Evolutionary conservation across 805 yeast species (phyloP), one percentile per base, ranked within the genome.

Genomic region (Wickerhamomyces alni): DNA sequence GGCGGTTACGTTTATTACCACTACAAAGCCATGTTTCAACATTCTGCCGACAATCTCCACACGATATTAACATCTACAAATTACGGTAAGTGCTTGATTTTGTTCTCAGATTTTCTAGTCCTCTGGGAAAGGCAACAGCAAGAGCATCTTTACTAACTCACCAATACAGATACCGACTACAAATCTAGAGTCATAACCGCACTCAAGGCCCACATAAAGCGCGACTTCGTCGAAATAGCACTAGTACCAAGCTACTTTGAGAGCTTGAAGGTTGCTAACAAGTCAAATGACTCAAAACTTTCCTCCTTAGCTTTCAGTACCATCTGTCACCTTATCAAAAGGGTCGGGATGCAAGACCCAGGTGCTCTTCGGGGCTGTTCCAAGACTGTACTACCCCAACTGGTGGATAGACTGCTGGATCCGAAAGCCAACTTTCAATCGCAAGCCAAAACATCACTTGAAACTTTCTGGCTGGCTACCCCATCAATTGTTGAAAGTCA

Each of bases 321-420:
- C 1, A 52, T 75, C 4, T 75, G 79, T 36, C 82, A 78, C 49
- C 55, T 77, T 38, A 69, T 78, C 24, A 77, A 76, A 42, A 59
- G 84, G 17, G 73, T 78, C 6, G 70, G 77, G 35, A 72, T 75
- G 57, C 84, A 78, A 56, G 81, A 77, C 46, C 58, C 66, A 2
- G 51, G 56, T 9, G 62, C 70, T 0, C 59, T 78, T 32, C 61
- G 61, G 42, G 54, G 59, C 2, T 70, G 71, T 29, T 64, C 72
- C 30, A 64, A 61, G 39, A 55, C 65, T 18, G 70, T 75, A 3
- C 53, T 79, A 5, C 84, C 84, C 2, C 65, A 74, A 7, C 47
- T 79, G n/a, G 55, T 78, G 11, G 65, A 65, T 35, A 59, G 70
- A 28, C 53, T 79, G 26, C 66, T 67, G 6, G 77, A 72, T 42